Evolutionary conservation across 169 alveolate species (phyloP).

Genomic region (Perkinsus olseni): DNA sequence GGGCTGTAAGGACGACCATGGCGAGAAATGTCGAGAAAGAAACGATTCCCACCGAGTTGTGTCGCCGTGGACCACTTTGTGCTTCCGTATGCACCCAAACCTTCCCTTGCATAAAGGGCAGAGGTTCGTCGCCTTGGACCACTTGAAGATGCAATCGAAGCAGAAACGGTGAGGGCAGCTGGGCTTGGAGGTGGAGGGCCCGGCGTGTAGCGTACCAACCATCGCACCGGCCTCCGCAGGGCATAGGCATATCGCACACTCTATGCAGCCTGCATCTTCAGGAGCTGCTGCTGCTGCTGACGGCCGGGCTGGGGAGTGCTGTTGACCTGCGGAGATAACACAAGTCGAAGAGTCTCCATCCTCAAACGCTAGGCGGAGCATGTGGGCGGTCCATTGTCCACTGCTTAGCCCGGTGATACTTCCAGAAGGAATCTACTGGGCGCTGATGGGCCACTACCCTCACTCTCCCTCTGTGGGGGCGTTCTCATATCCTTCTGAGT

Average conservation of each 20-base stretch:
- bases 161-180: constrained; percentile 8
- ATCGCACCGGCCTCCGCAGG: neutral
- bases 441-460: neutral
- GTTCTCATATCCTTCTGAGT: neutral
- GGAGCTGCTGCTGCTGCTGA: too few relatives aligned
- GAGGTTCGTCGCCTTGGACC: constrained; percentile 7
- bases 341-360: too few relatives aligned
- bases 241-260: neutral
- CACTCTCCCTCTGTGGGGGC: neutral
- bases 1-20: neutral
- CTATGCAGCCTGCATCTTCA: neutral
- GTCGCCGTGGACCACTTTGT: neutral
- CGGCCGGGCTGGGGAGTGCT: too few relatives aligned
- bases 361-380: too few relatives aligned
- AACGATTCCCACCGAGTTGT: neutral
- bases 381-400: too few relatives aligned
- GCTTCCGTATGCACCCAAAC: neutral
- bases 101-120: constrained; percentile 1
- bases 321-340: neutral
- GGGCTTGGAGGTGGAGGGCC: neutral
- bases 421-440: too few relatives aligned
- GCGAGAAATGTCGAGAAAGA: neutral
- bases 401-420: too few relatives aligned
- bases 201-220: neutral
- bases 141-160: constrained; percentile 4